These are phyloP conservation scores for Sechiopsis laciniata DNA, from an alignment of 306 rosid species.

Conservation along the genomic window DNA sequence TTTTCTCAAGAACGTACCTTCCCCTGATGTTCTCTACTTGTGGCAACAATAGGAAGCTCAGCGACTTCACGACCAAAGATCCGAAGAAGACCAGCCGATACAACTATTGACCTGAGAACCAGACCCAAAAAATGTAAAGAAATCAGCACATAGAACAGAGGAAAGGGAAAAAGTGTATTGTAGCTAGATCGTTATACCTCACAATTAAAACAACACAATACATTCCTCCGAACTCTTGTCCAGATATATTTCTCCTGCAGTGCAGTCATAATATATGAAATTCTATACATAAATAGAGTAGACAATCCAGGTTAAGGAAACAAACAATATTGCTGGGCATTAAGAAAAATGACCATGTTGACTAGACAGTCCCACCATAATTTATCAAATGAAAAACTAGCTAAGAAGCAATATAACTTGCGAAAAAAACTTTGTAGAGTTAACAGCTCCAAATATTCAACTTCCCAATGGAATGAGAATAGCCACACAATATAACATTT, in stretches of 20 bases:
- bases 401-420: neutral
- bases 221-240: slow-evolving; percentile 99
- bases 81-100: slow-evolving; percentile 92
- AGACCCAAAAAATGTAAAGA: slow-evolving; percentile 6
- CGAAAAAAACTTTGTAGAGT: neutral
- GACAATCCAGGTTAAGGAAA: neutral
- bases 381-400: slow-evolving; percentile 7
- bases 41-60: slow-evolving; percentile 97
- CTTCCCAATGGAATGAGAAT: neutral
- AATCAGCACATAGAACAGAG: neutral
- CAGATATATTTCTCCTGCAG: slow-evolving; percentile 97
- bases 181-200: slow-evolving; percentile 45
- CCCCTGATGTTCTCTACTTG: slow-evolving; percentile 94
- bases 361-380: neutral
- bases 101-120: slow-evolving; percentile 68
- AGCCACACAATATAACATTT: neutral
- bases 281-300: neutral
- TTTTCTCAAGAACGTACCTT: no score
- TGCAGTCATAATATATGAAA: neutral
- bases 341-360: neutral
- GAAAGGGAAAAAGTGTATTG: neutral
- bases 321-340: neutral
- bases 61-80: slow-evolving; percentile 85
- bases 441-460: no score
- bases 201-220: slow-evolving; percentile 87